phyloP scores from a whole-genome alignment of 148 eudicot species.

The Vaccinium corymbosum region DNA sequence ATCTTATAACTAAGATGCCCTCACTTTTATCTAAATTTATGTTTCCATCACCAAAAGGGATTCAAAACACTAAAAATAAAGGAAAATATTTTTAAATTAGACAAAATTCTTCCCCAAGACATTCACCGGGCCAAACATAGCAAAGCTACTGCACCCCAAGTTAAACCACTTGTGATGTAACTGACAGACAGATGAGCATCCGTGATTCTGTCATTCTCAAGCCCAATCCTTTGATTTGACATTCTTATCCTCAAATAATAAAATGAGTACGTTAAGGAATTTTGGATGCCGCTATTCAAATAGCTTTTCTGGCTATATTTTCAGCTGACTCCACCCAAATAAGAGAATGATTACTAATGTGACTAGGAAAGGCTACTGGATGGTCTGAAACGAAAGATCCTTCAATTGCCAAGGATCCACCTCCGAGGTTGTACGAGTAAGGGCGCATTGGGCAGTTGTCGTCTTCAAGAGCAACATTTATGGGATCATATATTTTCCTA shows the following conservation, averaged over 20 bases:
- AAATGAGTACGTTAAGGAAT: no score
- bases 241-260: no score
- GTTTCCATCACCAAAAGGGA: background rate
- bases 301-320: no score
- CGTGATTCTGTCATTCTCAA: background rate
- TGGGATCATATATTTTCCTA: background rate
- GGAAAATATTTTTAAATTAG: background rate
- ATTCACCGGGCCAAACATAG: background rate
- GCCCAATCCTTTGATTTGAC: no score
- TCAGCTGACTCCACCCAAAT: background rate
- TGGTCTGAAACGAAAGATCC: constrained; percentile 40
- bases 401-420: constrained; percentile 79
- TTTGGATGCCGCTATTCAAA: no score
- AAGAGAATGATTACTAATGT: background rate
- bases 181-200: background rate
- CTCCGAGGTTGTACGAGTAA: constrained; percentile 76
- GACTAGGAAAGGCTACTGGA: background rate
- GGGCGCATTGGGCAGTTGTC: constrained; percentile 84
- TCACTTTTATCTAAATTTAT: background rate
- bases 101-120: constrained; percentile 7
- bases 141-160: background rate
- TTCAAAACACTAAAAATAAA: background rate
- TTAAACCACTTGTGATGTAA: background rate
- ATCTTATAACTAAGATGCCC: background rate
- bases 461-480: constrained; percentile 38